Base-by-base conservation (phyloP, 2,329 filamentous ascomycete species). In the Talaromyces sp. region DNA sequence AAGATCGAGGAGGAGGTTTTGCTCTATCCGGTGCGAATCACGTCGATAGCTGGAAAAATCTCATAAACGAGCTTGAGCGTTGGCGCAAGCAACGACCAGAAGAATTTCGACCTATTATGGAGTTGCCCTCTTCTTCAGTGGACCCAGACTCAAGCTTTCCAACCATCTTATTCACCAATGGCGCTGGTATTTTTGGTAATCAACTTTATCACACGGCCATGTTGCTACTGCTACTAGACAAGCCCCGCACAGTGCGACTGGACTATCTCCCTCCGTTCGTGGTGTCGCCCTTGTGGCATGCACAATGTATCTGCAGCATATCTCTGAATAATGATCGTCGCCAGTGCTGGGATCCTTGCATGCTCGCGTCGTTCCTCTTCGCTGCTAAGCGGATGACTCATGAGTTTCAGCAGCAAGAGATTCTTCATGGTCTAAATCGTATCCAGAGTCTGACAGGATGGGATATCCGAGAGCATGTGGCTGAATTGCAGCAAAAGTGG, bases 141-240 rank as follows among this genome's bases (percentile, higher is more conserved):
- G 45, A 49, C 2, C 19, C 19, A 1, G 19, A 49, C 22, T 49
- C 22, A 4, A 69, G 70, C 49, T 74, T 77, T 35, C 73, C 74
- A 1, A 73, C 80, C 0, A 71, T 85, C 19, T 71, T 85, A 0
- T 84, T 82, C 68, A 79, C 80, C 4, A 81, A 79, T 56, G 79
- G 78, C 0, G 77, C 80, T 0, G 80, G 78, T 0, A 71, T 78
- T 3, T 77, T 81, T 2, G 78, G 78, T 2, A 87, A 86, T 66
- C 84, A 86, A 68, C 74, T 86, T 2, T 86, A 85, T 69, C 85
- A 87, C 68, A 84, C 84, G 0, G 83, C 84, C 2, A 84, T 84
- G 76, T 71, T 86, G 8, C 70, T 86, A 0, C 73, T 87, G 63
- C 77, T 87, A 19, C 82, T 82, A 64, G 79, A 82, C 68, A 82